Evolutionary conservation across 495 filamentous ascomycete genomes (phyloP), one percentile per base, ranked within the genome.

Genomic region (Evernia prunastri): DNA sequence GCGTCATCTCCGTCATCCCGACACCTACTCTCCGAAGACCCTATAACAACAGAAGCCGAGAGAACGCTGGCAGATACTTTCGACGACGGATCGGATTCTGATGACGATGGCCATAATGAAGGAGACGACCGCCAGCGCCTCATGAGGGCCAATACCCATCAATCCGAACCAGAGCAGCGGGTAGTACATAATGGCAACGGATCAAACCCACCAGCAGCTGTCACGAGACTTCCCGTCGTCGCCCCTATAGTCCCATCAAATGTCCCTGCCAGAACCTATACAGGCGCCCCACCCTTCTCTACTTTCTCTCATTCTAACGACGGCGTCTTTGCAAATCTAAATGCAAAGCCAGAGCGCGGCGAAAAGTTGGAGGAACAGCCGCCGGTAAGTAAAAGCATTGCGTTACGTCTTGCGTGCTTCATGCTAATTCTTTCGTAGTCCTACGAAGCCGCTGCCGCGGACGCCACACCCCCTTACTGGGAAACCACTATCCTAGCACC

Each of bases 401-500:
- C 31, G 29, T 53, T 40, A 42, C 20, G 51, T 54, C 20, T 51
- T 10, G 47, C 7, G 45, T 23, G 7, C 2, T n/a, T 57, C 60
- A 23, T 63, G 72, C 76, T 78, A 72, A 77, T 8, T n/a, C 63
- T 27, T 56, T 60, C 57, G 35, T 66, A 97, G 92, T 90, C 92
- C 27, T 98, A 98, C 78, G 95, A 98, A 82, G 92, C 96, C 86
- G 94, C 94, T 10, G 94, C 94, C 13, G 93, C 93, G 23, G 94
- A 98, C 77, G 90, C 93, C 27, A 91, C 94, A 42, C 94, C 94
- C 0, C 94, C 95, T 4, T 98, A 97, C 74, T 98, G 94, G 94
- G 94, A 98, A 77, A 97, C 93, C 23, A 97, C 94, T 3, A 97
- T 98, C 69, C 82, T 97, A 62, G 91, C 93, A 4, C 95, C 94